Conservation (phyloP, 768 basidiomycete species). For the Collybia sp. region DNA sequence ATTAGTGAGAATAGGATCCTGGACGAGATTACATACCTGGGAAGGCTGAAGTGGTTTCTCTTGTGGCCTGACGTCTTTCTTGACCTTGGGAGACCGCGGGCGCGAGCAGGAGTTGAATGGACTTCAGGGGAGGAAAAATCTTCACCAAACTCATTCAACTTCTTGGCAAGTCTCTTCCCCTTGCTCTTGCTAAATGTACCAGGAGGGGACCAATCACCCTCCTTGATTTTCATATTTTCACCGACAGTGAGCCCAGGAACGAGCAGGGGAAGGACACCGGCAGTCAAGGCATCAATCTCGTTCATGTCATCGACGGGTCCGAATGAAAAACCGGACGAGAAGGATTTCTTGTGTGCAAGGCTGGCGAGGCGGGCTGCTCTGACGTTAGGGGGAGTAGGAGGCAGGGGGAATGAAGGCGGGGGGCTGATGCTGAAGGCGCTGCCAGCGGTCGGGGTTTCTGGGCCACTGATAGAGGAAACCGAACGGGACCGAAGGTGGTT, state of each 20-base stretch:
- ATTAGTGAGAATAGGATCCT: neutral
- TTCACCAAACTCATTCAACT: slow-evolving; percentile 37
- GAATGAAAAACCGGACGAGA: slow-evolving; percentile 63
- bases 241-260: slow-evolving; percentile 63
- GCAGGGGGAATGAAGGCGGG: slow-evolving; percentile 65
- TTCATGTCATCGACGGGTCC: slow-evolving; percentile 51
- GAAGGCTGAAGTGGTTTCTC: slow-evolving; percentile 61
- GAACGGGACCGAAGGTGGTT: slow-evolving; percentile 62
- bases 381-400: slow-evolving; percentile 71
- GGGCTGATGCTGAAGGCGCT: slow-evolving; percentile 39
- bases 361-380: slow-evolving; percentile 50
- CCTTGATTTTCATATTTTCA: slow-evolving; percentile 48
- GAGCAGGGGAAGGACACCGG: slow-evolving; percentile 62
- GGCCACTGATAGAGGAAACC: slow-evolving; percentile 42
- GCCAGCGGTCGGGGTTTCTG: slow-evolving; percentile 31
- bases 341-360: slow-evolving; percentile 56
- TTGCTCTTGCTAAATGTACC: slow-evolving; percentile 36
- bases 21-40: slow-evolving; percentile 41
- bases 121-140: slow-evolving; percentile 54
- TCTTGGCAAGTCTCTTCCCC: slow-evolving; percentile 27
- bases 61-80: slow-evolving; percentile 52
- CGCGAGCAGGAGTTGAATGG: slow-evolving; percentile 55
- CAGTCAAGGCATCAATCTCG: slow-evolving; percentile 70
- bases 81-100: slow-evolving; percentile 19
- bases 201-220: slow-evolving; percentile 37